Evolutionary conservation across 805 yeast genomes (phyloP).

Genomic region (Clavispora asparagi): DNA sequence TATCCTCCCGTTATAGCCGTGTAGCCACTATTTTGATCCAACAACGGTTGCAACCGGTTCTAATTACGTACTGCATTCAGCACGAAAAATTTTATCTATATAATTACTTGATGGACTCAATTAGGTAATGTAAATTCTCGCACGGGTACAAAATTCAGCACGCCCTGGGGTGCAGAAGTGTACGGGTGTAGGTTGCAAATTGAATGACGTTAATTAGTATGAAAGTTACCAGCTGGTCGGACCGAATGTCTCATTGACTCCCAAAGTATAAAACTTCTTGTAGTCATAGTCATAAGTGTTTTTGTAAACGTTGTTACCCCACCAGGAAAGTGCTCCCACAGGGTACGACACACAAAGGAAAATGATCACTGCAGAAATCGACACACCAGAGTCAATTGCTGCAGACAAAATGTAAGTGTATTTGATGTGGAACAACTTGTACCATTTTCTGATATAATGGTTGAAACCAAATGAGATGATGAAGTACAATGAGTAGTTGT

Average conservation of each 20-base stretch:
- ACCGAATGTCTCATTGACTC: constrained; percentile 11
- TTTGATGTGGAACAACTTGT: constrained; percentile 10
- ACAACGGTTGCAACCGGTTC: not conserved
- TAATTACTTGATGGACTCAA: constrained; percentile 27
- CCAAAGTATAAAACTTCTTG: constrained; percentile 8
- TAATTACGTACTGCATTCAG: constrained; percentile 12
- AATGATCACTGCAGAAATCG: constrained; percentile 1
- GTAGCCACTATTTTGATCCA: too few relatives aligned
- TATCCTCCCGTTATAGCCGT: too few relatives aligned
- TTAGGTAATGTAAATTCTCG: constrained; percentile 29
- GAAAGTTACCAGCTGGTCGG: constrained; percentile 9
- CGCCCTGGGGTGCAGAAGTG: not conserved
- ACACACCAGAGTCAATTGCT: constrained; percentile 14
- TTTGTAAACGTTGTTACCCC: constrained; percentile 14
- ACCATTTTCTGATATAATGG: constrained; percentile 10
- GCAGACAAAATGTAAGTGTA: constrained; percentile 13
- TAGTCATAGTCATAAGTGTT: constrained; percentile 10
- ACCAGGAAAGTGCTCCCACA: constrained; percentile 13
- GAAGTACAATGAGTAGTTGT: constrained; percentile 15
- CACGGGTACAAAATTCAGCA: constrained; percentile 10
- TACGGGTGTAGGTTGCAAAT: too few relatives aligned
- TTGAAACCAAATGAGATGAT: constrained; percentile 10
- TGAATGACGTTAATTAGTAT: not conserved
- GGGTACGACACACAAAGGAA: constrained; percentile 12
- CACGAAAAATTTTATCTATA: constrained; percentile 23